Evolutionary conservation across 1,284 basidiomycete genomes (phyloP), one percentile per base, ranked within the genome.

Genomic region (Heterobasidion occidentale): DNA sequence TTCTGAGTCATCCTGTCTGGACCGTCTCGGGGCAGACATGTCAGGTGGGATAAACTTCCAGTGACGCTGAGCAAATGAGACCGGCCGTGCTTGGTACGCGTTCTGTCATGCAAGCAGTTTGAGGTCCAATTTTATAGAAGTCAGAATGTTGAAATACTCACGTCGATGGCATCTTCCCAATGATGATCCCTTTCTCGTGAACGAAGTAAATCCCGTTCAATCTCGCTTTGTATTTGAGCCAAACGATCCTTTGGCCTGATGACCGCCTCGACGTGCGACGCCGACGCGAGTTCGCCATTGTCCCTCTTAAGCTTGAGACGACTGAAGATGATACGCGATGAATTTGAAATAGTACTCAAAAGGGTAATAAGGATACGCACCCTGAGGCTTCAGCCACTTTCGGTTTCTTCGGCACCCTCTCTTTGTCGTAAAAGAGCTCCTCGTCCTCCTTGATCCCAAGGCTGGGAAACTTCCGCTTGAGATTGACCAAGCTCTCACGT

Each of bases 121-220:
- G 17, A 59, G 46, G 33, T 55, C 49, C 51, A 54, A 27, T 38
- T 3, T 46, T 5, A 12, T 56, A 56, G 51, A 7, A n/a, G 35
- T 20, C 14, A 46, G 8, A 3, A 6, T 38, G 48, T 33, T 58
- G 2, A 46, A 20, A 5, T 4, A 71, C 79, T 68, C 64, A 90
- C 86, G 71, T 94, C 92, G 60, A 91, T 80, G 54, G 79, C 77
- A 65, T 96, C 93, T 64, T 96, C 93, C 88, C 92, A 95, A 47
- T 84, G 79, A 55, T 86, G 79, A 65, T 95, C 90, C 55, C 79
- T 75, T 60, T 90, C 90, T 67, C 87, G 89, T 67, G 84, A 84
- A 50, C 76, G 76, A 7, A 75, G 73, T 59, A 94, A 68, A 52
- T 84, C 79, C 15, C 79, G 74, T 59, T 95, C 92, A 64, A 93